Base-by-base conservation (phyloP, 108 stramenopile species). In the Stephanodiscus triporus region DNA sequence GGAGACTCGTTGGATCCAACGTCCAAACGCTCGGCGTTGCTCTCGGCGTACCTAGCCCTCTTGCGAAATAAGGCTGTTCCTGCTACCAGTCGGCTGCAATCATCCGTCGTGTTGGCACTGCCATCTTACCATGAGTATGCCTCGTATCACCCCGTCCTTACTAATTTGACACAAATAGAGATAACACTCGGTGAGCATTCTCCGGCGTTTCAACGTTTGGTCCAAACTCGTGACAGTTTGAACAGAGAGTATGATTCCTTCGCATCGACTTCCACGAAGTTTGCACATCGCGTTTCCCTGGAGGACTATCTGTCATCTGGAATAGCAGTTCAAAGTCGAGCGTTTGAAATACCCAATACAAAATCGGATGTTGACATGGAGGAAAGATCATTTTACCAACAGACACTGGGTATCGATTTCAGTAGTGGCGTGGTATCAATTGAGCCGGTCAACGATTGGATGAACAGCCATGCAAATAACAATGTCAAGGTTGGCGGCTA, bases 401-500 rank as follows among this genome's bases (percentile, higher is more conserved):
- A 51, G 32, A 51, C 48, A 4, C 49, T 51, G 22, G 43, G 45
- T 36, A 54, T 67, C 36, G 66, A 67, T 67, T 67, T 67, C 32
- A 67, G 48, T 22, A 67, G 22, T 20, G 50, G 49, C 20, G 30
- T 67, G 0, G 43, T 67, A 22, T 67, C 66, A 13, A 67, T 67
- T 36, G 49, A 67, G 27, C 32, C 34, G 22, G 45, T 50, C 3
- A 67, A 67, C 53, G 66, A 67, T 53, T 67, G 50, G 66, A 67
- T 67, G 66, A 67, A 67, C 22, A 34, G 29, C 24, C 66, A 67
- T 20, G 48, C 43, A 19, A 67, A 67, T 34, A 67, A 67, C 34
- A 67, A 67, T 67, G 66, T 67, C 14, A 50, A 20, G 50, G 66
- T 67, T 30, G 66, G 66, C 29, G 48, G 66, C 5, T 67, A 67